These are phyloP conservation scores for Carex littledalei DNA, from an alignment of 176 grass and related monocot genomes.

Conservation along the genomic window DNA sequence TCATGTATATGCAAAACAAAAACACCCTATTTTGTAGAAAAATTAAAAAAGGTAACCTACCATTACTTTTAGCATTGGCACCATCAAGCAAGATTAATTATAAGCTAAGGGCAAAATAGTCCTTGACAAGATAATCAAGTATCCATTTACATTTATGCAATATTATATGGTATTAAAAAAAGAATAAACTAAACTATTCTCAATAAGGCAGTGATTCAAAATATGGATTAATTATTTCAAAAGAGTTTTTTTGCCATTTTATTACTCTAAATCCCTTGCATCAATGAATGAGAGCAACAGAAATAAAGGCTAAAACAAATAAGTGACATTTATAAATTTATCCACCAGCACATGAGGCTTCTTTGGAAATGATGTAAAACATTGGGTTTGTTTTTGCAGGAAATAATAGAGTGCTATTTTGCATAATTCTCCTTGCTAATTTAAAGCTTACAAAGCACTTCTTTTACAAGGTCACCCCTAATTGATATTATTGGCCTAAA, in stretches of 20 bases:
- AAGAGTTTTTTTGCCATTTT: neutral
- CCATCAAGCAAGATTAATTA: neutral
- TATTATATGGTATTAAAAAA: neutral
- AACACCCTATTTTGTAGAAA: neutral
- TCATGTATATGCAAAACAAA: neutral
- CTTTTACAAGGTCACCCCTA: neutral
- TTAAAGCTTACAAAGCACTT: neutral
- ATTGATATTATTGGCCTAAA: neutral
- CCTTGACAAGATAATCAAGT: neutral
- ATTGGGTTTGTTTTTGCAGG: neutral
- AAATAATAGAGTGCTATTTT: neutral
- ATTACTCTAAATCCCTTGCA: neutral
- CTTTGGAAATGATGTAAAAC: neutral
- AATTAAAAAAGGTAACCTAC: neutral
- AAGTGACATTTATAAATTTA: neutral
- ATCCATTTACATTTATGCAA: neutral
- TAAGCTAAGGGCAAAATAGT: neutral
- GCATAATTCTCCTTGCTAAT: neutral
- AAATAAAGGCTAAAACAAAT: neutral
- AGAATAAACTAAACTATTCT: neutral
- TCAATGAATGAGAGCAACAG: neutral
- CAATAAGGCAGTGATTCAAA: neutral
- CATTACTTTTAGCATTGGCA: neutral
- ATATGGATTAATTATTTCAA: neutral
- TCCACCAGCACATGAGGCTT: neutral